Percentiles rank a stretch among this genome's conserved stretches.
These are phyloP conservation scores for Mycothermus thermophilus DNA, from an alignment of 495 filamentous ascomycete species.

Conservation along the genomic window DNA sequence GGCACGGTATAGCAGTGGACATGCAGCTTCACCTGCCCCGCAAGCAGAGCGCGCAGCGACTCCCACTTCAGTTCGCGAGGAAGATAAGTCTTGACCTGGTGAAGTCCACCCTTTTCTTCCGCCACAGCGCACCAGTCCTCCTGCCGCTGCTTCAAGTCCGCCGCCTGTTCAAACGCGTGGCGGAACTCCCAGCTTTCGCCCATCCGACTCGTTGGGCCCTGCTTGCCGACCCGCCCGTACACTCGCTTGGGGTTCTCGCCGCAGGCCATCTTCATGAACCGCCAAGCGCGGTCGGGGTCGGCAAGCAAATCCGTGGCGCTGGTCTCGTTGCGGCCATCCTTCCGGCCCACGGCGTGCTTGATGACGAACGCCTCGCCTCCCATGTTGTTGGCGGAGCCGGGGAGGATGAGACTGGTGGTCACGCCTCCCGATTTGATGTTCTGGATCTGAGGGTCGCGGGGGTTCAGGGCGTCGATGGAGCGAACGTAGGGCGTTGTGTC, in stretches of 20 bases:
- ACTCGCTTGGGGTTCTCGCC: conserved; percentile 49
- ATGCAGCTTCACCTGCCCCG: conserved; percentile 48
- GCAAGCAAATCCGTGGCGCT: conserved; percentile 34
- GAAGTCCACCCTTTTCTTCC: conserved; percentile 23
- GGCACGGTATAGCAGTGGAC: conserved; percentile 54
- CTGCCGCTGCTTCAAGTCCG: conserved; percentile 37
- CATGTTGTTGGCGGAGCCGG: conserved; percentile 52
- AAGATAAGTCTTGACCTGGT: conserved; percentile 28
- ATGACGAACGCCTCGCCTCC: conserved; percentile 52
- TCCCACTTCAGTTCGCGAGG: conserved; percentile 45
- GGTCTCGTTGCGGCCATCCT: conserved; percentile 38
- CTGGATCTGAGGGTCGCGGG: conserved; percentile 38
- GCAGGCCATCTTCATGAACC: conserved; percentile 62
- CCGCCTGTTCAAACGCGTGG: conserved; percentile 44
- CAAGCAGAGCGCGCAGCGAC: conserved; percentile 41
- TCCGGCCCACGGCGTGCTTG: conserved; percentile 41
- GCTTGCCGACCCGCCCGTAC: conserved; percentile 31
- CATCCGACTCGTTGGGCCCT: conserved; percentile 33
- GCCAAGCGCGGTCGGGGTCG: conserved; percentile 35
- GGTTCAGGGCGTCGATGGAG: conserved; percentile 40
- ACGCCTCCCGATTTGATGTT: conserved; percentile 57
- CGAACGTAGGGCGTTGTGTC: conserved; percentile 45
- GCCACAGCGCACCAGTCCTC: conserved; percentile 47
- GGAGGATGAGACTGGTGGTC: conserved; percentile 50
- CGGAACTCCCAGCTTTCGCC: conserved; percentile 52